Conservation (phyloP, 2,329 filamentous ascomycete genomes). For the Balansia obtecta region DNA sequence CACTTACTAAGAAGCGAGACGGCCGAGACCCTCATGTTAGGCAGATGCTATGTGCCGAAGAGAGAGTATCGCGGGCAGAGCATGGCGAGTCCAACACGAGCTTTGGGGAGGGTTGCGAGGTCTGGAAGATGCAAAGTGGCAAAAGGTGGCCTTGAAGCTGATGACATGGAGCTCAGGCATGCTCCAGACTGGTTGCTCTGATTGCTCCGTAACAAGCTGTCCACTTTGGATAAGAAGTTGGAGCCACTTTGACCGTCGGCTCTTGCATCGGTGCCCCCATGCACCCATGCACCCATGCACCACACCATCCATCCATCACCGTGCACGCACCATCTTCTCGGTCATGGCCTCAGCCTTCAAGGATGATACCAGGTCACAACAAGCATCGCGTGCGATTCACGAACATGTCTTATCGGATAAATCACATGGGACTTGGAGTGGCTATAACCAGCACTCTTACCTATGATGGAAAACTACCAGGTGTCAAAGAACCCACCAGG, state of each 20-base stretch:
- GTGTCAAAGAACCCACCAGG: too few relatives aligned
- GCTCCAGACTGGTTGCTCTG: background rate
- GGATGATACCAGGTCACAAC: too few relatives aligned
- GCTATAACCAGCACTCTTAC: too few relatives aligned
- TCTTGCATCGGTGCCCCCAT: background rate
- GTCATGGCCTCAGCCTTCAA: too few relatives aligned
- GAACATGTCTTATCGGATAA: too few relatives aligned
- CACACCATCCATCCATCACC: too few relatives aligned
- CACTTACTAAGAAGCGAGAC: constrained; percentile 31
- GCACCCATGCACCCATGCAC: too few relatives aligned
- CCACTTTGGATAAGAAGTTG: constrained; percentile 6
- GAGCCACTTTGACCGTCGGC: background rate
- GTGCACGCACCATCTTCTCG: too few relatives aligned
- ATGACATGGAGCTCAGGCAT: constrained; percentile 1
- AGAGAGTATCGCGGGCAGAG: constrained; percentile 11
- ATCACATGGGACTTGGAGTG: too few relatives aligned
- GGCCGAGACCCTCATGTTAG: constrained; percentile 28
- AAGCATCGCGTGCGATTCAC: too few relatives aligned
- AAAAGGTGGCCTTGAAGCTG: constrained; percentile 3
- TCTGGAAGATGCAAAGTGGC: background rate
- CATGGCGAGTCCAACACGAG: constrained; percentile 15
- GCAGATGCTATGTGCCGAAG: constrained; percentile 22
- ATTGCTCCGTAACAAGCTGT: constrained; percentile 7
- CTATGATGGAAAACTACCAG: too few relatives aligned
- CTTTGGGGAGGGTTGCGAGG: background rate